Conservation (phyloP, 2,329 filamentous ascomycete genomes). For the Talaromyces sp. region DNA sequence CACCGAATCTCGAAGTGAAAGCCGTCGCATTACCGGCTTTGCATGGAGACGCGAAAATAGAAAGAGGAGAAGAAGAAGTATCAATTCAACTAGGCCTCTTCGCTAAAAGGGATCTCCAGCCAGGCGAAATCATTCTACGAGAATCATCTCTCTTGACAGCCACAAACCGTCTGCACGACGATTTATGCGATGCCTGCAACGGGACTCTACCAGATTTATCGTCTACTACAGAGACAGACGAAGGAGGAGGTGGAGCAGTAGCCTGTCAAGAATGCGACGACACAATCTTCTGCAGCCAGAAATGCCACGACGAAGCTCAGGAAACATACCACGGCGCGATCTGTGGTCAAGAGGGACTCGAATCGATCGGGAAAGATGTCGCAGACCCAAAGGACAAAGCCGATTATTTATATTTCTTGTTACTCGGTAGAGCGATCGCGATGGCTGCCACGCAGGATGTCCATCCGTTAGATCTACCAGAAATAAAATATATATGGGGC, state of each 20-base stretch:
- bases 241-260: conserved; percentile 24
- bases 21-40: conserved; percentile 71
- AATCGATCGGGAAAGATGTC: conserved; percentile 55
- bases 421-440: conserved; percentile 55
- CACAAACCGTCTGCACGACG: conserved; percentile 80
- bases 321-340: conserved; percentile 54
- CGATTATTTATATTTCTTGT: conserved; percentile 56
- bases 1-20: conserved; percentile 75
- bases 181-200: conserved; percentile 86
- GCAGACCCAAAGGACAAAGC: conserved; percentile 53
- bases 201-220: conserved; percentile 60
- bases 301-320: conserved; percentile 53
- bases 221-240: conserved; percentile 19
- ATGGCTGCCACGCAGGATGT: conserved; percentile 56
- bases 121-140: conserved; percentile 69
- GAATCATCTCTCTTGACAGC: conserved; percentile 86
- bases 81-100: conserved; percentile 81
- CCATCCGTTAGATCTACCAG: conserved; percentile 56
- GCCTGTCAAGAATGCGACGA: conserved; percentile 54
- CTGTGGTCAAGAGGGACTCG: conserved; percentile 51
- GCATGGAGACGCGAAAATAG: conserved; percentile 30
- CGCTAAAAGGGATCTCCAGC: conserved; percentile 70
- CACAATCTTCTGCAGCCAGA: conserved; percentile 55
- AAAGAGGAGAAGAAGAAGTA: conserved; percentile 32
- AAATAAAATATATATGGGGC: conserved; percentile 62